Evolutionary conservation across 2,329 filamentous ascomycete species (phyloP), one percentile per base, ranked within the genome.

Genomic region (Hypocreales sp.): DNA sequence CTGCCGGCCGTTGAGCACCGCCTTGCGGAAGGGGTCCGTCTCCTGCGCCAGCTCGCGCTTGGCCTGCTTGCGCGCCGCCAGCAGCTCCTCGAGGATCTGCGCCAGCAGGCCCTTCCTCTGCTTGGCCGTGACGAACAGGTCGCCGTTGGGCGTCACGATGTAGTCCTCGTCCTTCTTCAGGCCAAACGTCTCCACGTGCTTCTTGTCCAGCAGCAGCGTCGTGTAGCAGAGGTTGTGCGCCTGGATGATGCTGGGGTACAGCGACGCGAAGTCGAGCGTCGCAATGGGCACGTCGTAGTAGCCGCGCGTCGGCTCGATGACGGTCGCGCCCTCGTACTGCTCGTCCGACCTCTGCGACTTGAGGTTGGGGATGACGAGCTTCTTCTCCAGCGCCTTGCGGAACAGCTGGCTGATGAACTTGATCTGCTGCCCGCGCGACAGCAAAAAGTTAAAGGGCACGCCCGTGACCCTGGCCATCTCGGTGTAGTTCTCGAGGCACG

Each of bases 381-480:
- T 79, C 46, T 98, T 82, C 38, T 95, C 83, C 17, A 90, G 55
- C 4, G 90, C 86, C 52, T 95, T 95, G 31, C 90, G 77, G 64
- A 92, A 98, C 11, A 98, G 63, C 48, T 98, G 90, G 49, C 86
- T 95, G 56, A 98, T 72, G 56, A 98, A 98, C 46, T 93, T 93
- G 48, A 98, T 76, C 53, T 98, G 92, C 50, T 98, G 90, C 24
- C 90, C 90, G 46, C 86, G 75, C 15, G 90, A 74, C 2, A 98
- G 67, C 24, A 98, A 66, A 46, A 79, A 92, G 47, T 93, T 95
- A 62, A 98, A 98, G 0, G 90, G 90, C 5, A 98, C 87, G 41
- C 90, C 90, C 15, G 92, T 98, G 55, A 98, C 90, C 71, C 90
- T 90, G 31, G 90, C 87, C 90, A 98, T 98, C 56, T 98, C 90